Evolutionary conservation across 2,329 filamentous ascomycete genomes (phyloP).

Genomic region (Botryotinia globosa): DNA sequence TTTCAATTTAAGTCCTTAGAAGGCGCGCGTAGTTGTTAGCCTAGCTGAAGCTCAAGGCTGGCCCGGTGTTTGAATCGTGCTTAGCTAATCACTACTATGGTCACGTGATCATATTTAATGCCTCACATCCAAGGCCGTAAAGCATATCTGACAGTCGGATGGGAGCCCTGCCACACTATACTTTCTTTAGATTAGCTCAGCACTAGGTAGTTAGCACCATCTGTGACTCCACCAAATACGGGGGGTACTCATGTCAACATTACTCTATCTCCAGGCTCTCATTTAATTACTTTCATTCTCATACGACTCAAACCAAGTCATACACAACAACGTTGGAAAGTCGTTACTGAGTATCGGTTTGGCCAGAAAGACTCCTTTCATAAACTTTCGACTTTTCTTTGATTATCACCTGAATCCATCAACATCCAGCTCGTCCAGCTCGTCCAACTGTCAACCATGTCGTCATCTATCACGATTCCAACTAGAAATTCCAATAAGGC

Average conservation of each 20-base stretch:
- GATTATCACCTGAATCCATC: not conserved
- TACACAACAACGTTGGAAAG: not conserved
- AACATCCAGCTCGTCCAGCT: not conserved
- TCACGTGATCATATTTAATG: accelerated
- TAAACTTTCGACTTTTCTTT: not conserved
- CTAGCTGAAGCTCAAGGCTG: slow-evolving; percentile 9
- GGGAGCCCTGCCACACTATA: accelerated
- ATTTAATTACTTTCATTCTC: not conserved
- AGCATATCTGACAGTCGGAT: not conserved
- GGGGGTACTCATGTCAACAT: not conserved
- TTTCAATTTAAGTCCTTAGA: slow-evolving; percentile 1
- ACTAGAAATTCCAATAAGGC: slow-evolving; percentile 46
- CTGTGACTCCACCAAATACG: slow-evolving; percentile 8
- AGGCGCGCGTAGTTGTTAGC: slow-evolving; percentile 22
- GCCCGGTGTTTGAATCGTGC: not conserved
- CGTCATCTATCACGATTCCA: slow-evolving; percentile 69
- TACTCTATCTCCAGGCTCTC: not conserved
- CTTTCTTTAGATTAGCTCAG: not conserved
- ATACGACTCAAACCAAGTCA: not conserved
- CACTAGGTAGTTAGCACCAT: not conserved
- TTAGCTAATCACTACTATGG: not conserved
- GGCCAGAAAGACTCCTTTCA: not conserved
- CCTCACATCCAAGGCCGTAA: not conserved
- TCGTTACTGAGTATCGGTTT: not conserved
- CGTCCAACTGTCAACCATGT: slow-evolving; percentile 43